Conservation (phyloP, 2,329 filamentous ascomycete genomes). For the Escovopsis sp. region DNA sequence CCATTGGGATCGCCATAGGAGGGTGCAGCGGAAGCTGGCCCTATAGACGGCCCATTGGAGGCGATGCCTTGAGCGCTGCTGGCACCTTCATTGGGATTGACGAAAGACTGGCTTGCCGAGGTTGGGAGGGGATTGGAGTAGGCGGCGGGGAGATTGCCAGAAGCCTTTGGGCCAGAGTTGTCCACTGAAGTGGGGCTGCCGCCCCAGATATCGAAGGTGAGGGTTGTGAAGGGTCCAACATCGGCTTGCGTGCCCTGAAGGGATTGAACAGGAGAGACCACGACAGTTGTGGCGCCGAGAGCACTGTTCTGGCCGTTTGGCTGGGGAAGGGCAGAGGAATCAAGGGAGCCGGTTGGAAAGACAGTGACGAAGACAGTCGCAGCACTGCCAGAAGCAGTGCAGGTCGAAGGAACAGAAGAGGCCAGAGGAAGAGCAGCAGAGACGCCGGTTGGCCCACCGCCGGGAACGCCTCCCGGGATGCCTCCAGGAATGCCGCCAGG, state of each 20-base stretch:
- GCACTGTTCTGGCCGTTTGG: constrained; percentile 6
- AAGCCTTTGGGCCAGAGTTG: constrained; percentile 5
- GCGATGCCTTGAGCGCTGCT: constrained; percentile 6
- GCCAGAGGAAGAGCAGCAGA: constrained; percentile 7
- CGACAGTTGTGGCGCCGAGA: constrained; percentile 13
- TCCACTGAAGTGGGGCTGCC: constrained; percentile 5
- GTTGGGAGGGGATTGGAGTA: constrained; percentile 5
- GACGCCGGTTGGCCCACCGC: constrained; percentile 1
- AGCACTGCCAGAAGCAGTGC: constrained; percentile 22
- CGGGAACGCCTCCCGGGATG: constrained; percentile 6
- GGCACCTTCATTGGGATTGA: constrained; percentile 5
- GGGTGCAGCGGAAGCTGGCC: background rate
- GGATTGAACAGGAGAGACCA: constrained; percentile 12
- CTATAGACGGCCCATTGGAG: constrained; percentile 2
- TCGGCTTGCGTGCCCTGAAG: constrained; percentile 6
- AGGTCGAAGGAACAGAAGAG: constrained; percentile 16
- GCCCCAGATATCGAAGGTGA: constrained; percentile 22
- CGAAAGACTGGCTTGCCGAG: constrained; percentile 8
- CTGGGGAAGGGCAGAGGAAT: constrained; percentile 4
- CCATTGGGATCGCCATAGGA: constrained; percentile 1
- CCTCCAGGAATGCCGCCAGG: constrained; percentile 1
- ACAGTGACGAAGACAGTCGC: constrained; percentile 35
- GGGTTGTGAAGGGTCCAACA: constrained; percentile 18
- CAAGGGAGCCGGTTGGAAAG: constrained; percentile 16
- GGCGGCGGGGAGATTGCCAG: constrained; percentile 6